Base-by-base conservation (phyloP, 352 stramenopile genomes). In the Pythium scleroteichum region DNA sequence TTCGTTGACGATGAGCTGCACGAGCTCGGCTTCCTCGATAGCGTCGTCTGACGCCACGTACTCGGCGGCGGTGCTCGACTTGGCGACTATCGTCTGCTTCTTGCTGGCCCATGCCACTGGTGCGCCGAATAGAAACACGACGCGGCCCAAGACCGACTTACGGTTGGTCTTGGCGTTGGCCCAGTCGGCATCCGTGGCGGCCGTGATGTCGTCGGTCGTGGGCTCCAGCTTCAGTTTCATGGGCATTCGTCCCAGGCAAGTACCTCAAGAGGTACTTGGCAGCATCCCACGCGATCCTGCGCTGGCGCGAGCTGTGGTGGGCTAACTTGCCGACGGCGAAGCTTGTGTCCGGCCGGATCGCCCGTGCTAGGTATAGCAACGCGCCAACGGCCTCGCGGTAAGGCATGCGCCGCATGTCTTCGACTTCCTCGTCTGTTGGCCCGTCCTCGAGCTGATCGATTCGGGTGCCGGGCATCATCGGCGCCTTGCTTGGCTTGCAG, bases 41-140 rank as follows among this genome's bases (percentile, higher is more conserved):
- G n/a, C 22, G 26, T 52, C 46, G 46, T 39, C 20, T 16, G 24
- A 20, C 2, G 62, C 53, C 14, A 57, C 61, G 23, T 63, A 57
- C 41, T 62, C 62, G 26, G 61, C 59, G 0, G 26, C 33, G 0
- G 56, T 70, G 12, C 53, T 75, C 3, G 64, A 75, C 22, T 60
- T 38, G 0, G 68, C 59, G 1, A 75, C 64, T 0, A 67, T 39
- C 0, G 59, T 59, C 40, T 75, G 68, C 51, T 75, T 75, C n/a
- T n/a, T n/a, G n/a, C n/a, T 0, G 29, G n/a, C 51, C 54, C 68
- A 75, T 0, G 22, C 20, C 5, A 70, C 19, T 4, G 59, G 54
- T 4, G 27, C 23, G 14, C 53, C 64, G 27, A 68, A 68, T 9
- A 72, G 22, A 14, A 47, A 64, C 0, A 53, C 22, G 1, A 66